Evolutionary conservation across 805 yeast genomes (phyloP), one percentile per base, ranked within the genome.

Genomic region (Hanseniaspora hatyaiensis): DNA sequence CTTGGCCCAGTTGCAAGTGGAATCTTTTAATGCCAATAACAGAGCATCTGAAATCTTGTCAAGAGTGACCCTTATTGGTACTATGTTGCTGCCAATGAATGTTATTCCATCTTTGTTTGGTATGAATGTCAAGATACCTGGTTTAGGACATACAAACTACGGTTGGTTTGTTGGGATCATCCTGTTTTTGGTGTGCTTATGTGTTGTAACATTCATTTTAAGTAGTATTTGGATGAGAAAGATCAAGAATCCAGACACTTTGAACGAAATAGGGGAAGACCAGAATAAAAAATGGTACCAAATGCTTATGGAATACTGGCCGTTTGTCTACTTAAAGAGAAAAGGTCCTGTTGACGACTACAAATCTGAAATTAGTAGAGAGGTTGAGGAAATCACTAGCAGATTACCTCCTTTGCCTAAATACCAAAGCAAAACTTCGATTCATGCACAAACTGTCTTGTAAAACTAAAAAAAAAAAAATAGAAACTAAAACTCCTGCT

Each of bases 121-220:
- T 58, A 89, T 89, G 98, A 89, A 89, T 63, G 97, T 89, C 16
- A 64, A 56, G 11, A 82, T 89, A 24, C 96, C 96, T 0, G 96
- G 96, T 24, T 65, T 73, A 51, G 66, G 55, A 12, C 52, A 22
- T 3, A 6, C 31, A 9, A 66, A 64, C 37, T 62, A 71, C 33
- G 74, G 68, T 2, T 82, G 92, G 85, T 85, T 75, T 59, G 77
- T 75, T 60, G 83, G 84, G 36, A 77, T 80, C 51, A 58, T 80
- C 6, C 83, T 78, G 8, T 65, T 73, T 20, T 59, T 79, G 52
- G 50, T 74, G 11, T 52, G 64, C 4, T 47, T 73, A 37, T 72
- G 70, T n/a, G 36, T 64, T 8, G 34, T 53, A 0, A 66, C 75
- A 31, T 65, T 69, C 44, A 34, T 65, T 8, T 52, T 65, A 18